Evolutionary conservation across 2,329 filamentous ascomycete species (phyloP).

Genomic region (Apiospora pterosperma): DNA sequence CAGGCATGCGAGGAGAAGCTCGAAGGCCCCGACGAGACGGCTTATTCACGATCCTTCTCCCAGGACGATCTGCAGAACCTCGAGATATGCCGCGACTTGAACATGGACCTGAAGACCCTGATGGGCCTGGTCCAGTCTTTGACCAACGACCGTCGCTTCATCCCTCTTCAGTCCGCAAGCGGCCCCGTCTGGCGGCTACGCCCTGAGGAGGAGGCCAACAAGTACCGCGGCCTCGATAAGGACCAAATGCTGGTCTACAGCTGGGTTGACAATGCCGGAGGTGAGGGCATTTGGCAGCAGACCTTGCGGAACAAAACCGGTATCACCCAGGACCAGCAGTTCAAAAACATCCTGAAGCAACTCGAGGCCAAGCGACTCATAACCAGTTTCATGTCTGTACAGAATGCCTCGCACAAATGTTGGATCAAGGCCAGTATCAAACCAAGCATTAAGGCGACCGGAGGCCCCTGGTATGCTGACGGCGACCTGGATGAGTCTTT

Average conservation of each 20-base stretch:
- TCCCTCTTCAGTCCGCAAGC: conserved; percentile 40
- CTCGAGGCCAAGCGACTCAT: conserved; percentile 81
- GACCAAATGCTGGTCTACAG: conserved; percentile 84
- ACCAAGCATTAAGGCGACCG: conserved; percentile 86
- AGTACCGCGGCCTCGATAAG: conserved; percentile 52
- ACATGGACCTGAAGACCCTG: conserved; percentile 52
- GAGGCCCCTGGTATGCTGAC: conserved; percentile 92
- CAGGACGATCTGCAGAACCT: conserved; percentile 57
- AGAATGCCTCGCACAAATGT: conserved; percentile 88
- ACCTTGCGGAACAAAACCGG: conserved; percentile 76
- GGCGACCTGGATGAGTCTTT: conserved; percentile 86
- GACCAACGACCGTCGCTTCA: conserved; percentile 58
- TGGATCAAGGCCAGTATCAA: conserved; percentile 86
- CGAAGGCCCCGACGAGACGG: conserved; percentile 36
- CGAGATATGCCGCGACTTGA: conserved; percentile 47
- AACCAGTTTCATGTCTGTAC: conserved; percentile 85
- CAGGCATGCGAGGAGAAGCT: conserved; percentile 48
- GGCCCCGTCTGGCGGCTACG: conserved; percentile 56
- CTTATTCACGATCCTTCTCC: conserved; percentile 48
- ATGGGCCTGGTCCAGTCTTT: conserved; percentile 54
- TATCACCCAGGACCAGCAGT: conserved; percentile 78
- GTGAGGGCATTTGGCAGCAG: conserved; percentile 87
- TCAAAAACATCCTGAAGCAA: conserved; percentile 79
- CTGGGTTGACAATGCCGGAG: conserved; percentile 80
- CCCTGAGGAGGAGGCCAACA: conserved; percentile 56